phyloP scores from a whole-genome alignment of 2,329 filamentous ascomycete species.

The Phoma sp. region DNA sequence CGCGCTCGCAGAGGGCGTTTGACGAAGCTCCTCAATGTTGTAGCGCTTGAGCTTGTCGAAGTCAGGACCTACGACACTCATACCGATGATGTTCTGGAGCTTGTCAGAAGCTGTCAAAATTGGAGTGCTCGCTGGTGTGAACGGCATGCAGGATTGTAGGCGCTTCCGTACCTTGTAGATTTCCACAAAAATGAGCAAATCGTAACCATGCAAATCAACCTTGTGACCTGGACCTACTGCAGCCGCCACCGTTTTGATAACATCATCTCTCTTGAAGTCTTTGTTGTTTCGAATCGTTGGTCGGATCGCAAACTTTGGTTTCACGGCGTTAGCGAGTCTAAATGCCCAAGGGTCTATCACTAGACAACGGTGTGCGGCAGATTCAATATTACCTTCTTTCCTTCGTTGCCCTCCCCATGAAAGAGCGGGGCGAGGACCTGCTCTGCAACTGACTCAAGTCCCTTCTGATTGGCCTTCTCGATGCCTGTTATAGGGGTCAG shows the following conservation, averaged over 20 bases:
- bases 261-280: slow-evolving; percentile 67
- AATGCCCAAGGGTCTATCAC: slow-evolving; percentile 13
- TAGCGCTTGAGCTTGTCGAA: slow-evolving; percentile 78
- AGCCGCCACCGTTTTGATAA: slow-evolving; percentile 75
- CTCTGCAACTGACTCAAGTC: slow-evolving; percentile 69
- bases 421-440: slow-evolving; percentile 71
- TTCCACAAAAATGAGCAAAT: slow-evolving; percentile 80
- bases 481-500: slow-evolving; percentile 65
- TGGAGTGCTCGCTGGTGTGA: slow-evolving; percentile 1
- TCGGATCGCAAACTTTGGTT: slow-evolving; percentile 77
- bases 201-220: slow-evolving; percentile 78
- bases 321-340: slow-evolving; percentile 26
- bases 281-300: slow-evolving; percentile 78
- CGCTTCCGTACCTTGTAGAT: slow-evolving; percentile 72
- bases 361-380: slow-evolving; percentile 8
- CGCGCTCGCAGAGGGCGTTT: slow-evolving; percentile 45
- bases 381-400: slow-evolving; percentile 58
- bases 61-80: slow-evolving; percentile 77
- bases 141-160: slow-evolving; percentile 15
- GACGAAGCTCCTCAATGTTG: slow-evolving; percentile 78
- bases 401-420: slow-evolving; percentile 55
- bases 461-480: slow-evolving; percentile 72
- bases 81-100: slow-evolving; percentile 72
- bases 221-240: slow-evolving; percentile 72
- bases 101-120: slow-evolving; percentile 28